These are phyloP conservation scores for Plasmodium relictum DNA, from an alignment of 169 alveolate genomes.

Conservation along the genomic window DNA sequence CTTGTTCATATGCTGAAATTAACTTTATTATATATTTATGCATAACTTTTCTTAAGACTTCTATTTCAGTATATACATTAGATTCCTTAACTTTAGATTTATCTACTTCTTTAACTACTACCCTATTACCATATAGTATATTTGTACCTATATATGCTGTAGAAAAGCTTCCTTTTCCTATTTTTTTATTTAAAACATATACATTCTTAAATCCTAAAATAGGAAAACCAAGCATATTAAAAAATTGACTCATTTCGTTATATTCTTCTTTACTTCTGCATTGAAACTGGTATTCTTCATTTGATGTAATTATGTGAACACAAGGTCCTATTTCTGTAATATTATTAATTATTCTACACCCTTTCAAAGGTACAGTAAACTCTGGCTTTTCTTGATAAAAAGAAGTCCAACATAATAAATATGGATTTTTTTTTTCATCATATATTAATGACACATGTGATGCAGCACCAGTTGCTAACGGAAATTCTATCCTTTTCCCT, in stretches of 20 bases:
- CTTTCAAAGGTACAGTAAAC: conserved; percentile 75
- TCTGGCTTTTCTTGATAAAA: conserved; percentile 69
- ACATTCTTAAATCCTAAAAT: conserved; percentile 76
- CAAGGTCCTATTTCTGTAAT: conserved; percentile 76
- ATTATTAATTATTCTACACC: conserved; percentile 72
- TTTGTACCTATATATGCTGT: conserved; percentile 82
- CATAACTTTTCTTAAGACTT: conserved; percentile 86
- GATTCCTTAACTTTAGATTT: conserved; percentile 84
- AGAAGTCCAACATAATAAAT: conserved; percentile 67
- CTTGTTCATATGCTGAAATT: conserved; percentile 89
- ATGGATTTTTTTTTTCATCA: conserved; percentile 77
- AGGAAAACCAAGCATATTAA: conserved; percentile 68
- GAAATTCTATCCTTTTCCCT: conserved; percentile 74
- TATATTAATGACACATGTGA: conserved; percentile 73
- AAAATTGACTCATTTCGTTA: conserved; percentile 76
- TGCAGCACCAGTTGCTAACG: conserved; percentile 77
- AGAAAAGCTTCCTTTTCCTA: conserved; percentile 84
- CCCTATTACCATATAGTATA: conserved; percentile 80
- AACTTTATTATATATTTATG: conserved; percentile 89
- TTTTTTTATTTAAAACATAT: conserved; percentile 72
- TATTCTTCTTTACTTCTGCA: conserved; percentile 74
- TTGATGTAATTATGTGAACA: conserved; percentile 70
- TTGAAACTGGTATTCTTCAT: conserved; percentile 75
- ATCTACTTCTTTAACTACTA: conserved; percentile 83
- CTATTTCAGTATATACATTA: conserved; percentile 88